Conservation (phyloP, 2,329 filamentous ascomycete genomes). For the Colletotrichum melonis region DNA sequence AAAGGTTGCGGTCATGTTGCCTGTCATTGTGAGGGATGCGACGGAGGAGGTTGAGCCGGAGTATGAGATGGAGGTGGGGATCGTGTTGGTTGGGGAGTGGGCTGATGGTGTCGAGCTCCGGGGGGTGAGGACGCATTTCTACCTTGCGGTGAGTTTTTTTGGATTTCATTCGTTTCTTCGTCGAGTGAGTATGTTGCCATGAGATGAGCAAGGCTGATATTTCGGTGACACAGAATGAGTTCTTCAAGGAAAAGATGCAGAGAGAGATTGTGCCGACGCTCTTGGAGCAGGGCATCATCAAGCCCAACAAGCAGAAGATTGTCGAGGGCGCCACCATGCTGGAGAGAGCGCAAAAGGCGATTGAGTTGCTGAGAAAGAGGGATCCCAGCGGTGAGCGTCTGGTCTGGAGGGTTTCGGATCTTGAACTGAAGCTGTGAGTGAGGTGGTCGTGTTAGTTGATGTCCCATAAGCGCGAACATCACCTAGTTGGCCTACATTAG, state of each 20-base stretch:
- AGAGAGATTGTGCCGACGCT: conserved; percentile 65
- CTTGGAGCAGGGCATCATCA: conserved; percentile 50
- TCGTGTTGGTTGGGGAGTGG: conserved; percentile 53
- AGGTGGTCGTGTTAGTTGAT: too few relatives aligned
- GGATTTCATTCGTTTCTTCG: neutral
- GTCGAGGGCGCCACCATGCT: conserved; percentile 53
- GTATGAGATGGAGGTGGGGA: conserved; percentile 64
- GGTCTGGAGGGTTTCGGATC: conserved; percentile 47
- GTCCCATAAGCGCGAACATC: too few relatives aligned
- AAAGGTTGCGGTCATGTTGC: conserved; percentile 69
- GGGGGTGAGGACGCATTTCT: conserved; percentile 68
- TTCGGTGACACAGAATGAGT: conserved; percentile 56
- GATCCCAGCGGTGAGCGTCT: conserved; percentile 55
- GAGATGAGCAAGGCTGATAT: neutral
- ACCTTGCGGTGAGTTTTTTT: conserved; percentile 54
- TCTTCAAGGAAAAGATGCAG: conserved; percentile 65
- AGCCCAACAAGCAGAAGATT: conserved; percentile 54
- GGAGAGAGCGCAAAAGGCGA: conserved; percentile 52
- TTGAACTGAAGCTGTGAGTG: neutral
- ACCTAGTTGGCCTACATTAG: neutral
- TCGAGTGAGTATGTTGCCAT: neutral
- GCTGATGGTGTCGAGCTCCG: conserved; percentile 61
- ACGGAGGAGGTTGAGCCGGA: conserved; percentile 58
- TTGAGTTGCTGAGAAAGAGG: conserved; percentile 48
- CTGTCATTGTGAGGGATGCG: conserved; percentile 67